phyloP scores from a whole-genome alignment of 106 monocot species.

The Dendrobium huoshanense region DNA sequence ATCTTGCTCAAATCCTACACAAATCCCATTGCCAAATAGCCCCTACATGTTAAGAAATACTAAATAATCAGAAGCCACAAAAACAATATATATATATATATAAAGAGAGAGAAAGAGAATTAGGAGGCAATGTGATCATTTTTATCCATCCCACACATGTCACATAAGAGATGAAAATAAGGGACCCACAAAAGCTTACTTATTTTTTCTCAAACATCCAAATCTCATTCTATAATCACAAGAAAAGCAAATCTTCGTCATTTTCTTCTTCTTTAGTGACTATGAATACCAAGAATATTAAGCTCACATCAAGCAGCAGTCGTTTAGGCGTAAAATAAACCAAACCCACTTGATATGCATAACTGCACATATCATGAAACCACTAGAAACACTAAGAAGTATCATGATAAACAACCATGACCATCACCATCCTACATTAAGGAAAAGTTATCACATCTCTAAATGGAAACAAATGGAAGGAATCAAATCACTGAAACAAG shows the following conservation, averaged over 20 bases:
- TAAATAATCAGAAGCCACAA: not conserved
- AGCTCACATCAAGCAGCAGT: not conserved
- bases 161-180: slow-evolving; percentile 14
- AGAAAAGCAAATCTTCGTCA: slow-evolving; percentile 14
- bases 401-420: not conserved
- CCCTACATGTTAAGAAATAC: not conserved
- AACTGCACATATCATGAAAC: not conserved
- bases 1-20: too few relatives aligned
- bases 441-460: not conserved
- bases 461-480: not conserved
- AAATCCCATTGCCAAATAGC: too few relatives aligned
- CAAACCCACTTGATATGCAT: not conserved
- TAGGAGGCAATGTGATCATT: not conserved
- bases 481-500: not conserved
- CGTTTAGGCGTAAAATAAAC: not conserved
- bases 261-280: slow-evolving; percentile 2
- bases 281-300: not conserved
- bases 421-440: not conserved
- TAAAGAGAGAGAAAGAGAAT: not conserved
- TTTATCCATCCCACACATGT: slow-evolving; percentile 5
- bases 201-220: slow-evolving; percentile 4
- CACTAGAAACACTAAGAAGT: not conserved
- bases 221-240: slow-evolving; percentile 8
- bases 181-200: slow-evolving; percentile 7
- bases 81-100: not conserved